These are phyloP conservation scores for Kodamaea sp. DNA, from an alignment of 1,139 yeast species.

Conservation along the genomic window DNA sequence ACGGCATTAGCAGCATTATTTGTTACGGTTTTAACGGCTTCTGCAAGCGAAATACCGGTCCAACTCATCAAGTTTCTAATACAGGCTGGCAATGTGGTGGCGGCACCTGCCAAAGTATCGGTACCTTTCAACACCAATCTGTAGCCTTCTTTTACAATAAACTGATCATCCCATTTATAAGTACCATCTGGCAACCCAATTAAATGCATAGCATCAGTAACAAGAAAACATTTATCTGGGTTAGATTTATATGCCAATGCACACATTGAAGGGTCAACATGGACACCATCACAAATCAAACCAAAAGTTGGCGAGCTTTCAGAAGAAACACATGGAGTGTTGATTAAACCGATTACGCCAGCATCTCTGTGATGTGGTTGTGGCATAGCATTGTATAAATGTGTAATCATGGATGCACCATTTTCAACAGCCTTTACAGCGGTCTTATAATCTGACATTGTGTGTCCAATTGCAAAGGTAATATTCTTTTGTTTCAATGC, in stretches of 20 bases:
- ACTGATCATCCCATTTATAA: slow-evolving; percentile 48
- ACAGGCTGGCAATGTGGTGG: slow-evolving; percentile 54
- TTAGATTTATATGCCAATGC: slow-evolving; percentile 51
- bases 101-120: slow-evolving; percentile 61
- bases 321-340: slow-evolving; percentile 31
- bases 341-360: slow-evolving; percentile 55
- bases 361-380: slow-evolving; percentile 63
- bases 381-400: slow-evolving; percentile 66
- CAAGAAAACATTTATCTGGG: slow-evolving; percentile 55
- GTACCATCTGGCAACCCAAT: slow-evolving; percentile 51
- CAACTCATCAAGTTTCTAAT: slow-evolving; percentile 52
- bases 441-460: slow-evolving; percentile 47
- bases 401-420: slow-evolving; percentile 62
- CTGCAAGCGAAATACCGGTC: slow-evolving; percentile 49
- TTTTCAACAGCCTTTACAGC: slow-evolving; percentile 47
- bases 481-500: slow-evolving; percentile 32
- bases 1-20: slow-evolving; percentile 54
- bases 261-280: slow-evolving; percentile 58
- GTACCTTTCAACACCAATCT: slow-evolving; percentile 52
- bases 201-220: slow-evolving; percentile 61
- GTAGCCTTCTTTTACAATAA: slow-evolving; percentile 49
- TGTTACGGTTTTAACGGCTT: slow-evolving; percentile 56
- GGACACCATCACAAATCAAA: slow-evolving; percentile 59
- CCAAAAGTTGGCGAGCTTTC: slow-evolving; percentile 50
- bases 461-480: slow-evolving; percentile 56